These are phyloP conservation scores for Hirschioporus abietinus DNA, from an alignment of 768 basidiomycete genomes.

Conservation along the genomic window DNA sequence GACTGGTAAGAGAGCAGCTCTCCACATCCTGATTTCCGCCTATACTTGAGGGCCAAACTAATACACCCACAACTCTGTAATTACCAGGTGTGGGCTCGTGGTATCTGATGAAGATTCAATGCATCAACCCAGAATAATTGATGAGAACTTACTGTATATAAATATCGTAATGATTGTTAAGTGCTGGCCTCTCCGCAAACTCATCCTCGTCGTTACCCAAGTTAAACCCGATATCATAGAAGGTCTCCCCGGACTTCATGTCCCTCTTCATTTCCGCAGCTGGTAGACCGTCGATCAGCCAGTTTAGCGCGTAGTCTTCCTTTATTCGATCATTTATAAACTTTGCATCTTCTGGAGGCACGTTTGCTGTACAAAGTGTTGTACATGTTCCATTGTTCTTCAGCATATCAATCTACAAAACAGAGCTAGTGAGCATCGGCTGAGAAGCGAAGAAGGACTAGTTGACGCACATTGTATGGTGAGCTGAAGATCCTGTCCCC, in stretches of 20 bases:
- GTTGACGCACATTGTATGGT: constrained; percentile 66
- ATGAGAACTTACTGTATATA: constrained; percentile 52
- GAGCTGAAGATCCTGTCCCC: constrained; percentile 93
- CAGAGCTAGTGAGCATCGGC: background rate
- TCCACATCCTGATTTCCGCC: background rate
- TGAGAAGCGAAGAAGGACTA: constrained; percentile 10
- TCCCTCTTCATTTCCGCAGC: constrained; percentile 91
- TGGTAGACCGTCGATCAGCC: constrained; percentile 92
- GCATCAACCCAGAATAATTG: background rate
- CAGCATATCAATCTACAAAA: constrained; percentile 70
- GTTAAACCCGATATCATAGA: constrained; percentile 93
- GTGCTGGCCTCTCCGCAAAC: constrained; percentile 52
- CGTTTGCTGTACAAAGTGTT: constrained; percentile 57
- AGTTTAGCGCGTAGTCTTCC: constrained; percentile 91
- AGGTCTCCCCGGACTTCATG: constrained; percentile 69
- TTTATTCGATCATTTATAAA: constrained; percentile 90
- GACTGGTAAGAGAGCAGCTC: constrained; percentile 28
- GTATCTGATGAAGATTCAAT: constrained; percentile 47
- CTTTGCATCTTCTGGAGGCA: constrained; percentile 68
- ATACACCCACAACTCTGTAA: constrained; percentile 88
- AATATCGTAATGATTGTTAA: constrained; percentile 94
- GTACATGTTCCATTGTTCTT: constrained; percentile 71
- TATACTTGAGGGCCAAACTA: constrained; percentile 70
- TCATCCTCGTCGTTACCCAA: constrained; percentile 71
- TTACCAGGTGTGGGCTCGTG: constrained; percentile 64